phyloP scores from a whole-genome alignment of 2,329 filamentous ascomycete genomes.

The Exserohilum rostratum region DNA sequence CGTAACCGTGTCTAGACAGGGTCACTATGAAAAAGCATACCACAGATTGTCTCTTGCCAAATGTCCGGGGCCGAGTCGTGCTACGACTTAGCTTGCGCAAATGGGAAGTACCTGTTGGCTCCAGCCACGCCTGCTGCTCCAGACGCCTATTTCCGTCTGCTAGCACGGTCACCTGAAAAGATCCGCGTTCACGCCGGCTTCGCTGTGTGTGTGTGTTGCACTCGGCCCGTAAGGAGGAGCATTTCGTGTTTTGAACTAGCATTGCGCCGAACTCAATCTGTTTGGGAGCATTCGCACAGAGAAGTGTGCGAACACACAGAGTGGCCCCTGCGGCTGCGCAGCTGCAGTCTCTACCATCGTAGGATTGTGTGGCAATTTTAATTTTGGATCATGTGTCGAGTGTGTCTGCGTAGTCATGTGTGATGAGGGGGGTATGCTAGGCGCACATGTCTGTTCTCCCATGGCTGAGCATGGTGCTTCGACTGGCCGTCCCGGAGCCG shows the following conservation, averaged over 20 bases:
- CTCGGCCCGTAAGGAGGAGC: background rate
- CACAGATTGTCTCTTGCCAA: background rate
- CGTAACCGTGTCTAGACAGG: background rate
- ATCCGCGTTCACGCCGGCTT: background rate
- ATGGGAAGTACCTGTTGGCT: background rate
- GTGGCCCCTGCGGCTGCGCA: background rate
- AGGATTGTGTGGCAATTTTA: background rate
- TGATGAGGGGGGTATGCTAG: background rate
- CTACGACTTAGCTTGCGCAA: background rate
- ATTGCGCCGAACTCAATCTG: background rate
- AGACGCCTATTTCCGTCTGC: background rate
- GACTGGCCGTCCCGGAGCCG: constrained; percentile 25
- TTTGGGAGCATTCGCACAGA: background rate
- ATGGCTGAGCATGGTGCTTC: constrained; percentile 22
- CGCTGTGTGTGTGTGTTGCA: background rate
- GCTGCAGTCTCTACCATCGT: background rate
- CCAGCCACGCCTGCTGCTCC: background rate
- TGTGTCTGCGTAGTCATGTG: background rate
- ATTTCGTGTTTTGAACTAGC: background rate
- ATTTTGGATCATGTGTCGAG: background rate
- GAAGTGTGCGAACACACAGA: background rate
- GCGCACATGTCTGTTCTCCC: constrained; percentile 1
- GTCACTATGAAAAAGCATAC: background rate
- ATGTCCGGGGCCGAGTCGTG: background rate
- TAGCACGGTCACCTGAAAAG: background rate